Conservation (phyloP, 139 green algal genomes). For the Chlamydomonas applanata region DNA sequence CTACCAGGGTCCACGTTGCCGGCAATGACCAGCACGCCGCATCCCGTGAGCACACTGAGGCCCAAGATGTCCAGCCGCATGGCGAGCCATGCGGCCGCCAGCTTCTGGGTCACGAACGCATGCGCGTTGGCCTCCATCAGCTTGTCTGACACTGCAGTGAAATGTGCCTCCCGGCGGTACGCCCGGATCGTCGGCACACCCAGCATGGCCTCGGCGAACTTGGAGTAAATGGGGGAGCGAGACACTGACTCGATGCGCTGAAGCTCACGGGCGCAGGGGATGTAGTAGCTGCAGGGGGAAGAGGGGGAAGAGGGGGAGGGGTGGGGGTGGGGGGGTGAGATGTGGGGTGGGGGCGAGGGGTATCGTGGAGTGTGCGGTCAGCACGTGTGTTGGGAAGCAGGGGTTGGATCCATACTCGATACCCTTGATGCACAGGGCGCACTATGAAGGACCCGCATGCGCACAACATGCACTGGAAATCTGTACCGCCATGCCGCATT, state of each 20-base stretch:
- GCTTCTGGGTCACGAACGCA: slow-evolving; percentile 71
- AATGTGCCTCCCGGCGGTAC: slow-evolving; percentile 60
- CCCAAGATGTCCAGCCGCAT: slow-evolving; percentile 83
- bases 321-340: not conserved
- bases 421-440: not conserved
- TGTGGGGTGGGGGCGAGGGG: too few relatives aligned
- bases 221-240: slow-evolving; percentile 81
- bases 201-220: slow-evolving; percentile 62
- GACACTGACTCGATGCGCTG: slow-evolving; percentile 87
- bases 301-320: too few relatives aligned
- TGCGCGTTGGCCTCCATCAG: slow-evolving; percentile 68
- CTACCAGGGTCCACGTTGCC: slow-evolving; percentile 27
- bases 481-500: too few relatives aligned
- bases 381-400: too few relatives aligned
- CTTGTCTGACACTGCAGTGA: slow-evolving; percentile 34
- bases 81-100: slow-evolving; percentile 80
- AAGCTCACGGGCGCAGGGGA: slow-evolving; percentile 76
- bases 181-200: slow-evolving; percentile 74
- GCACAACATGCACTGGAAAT: too few relatives aligned
- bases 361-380: too few relatives aligned
- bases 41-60: slow-evolving; percentile 54
- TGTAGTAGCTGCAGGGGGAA: slow-evolving; percentile 78
- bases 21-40: slow-evolving; percentile 48
- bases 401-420: too few relatives aligned
- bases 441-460: too few relatives aligned